phyloP scores from a whole-genome alignment of 345 rosid species.

The Corchorus olitorius region DNA sequence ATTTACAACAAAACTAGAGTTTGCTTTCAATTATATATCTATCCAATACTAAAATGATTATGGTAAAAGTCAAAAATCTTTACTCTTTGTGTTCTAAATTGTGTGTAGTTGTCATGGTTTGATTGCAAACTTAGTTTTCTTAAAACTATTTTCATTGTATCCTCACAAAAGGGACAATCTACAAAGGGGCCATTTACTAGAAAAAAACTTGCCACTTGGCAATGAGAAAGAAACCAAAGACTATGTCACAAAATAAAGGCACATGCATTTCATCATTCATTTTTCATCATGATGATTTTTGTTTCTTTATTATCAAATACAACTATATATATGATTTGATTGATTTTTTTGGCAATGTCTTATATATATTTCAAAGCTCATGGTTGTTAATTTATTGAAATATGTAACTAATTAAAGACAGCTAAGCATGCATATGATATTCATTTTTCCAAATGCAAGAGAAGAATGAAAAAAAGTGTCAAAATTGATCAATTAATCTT shows the following conservation, averaged over 20 bases:
- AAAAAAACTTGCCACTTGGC: not conserved
- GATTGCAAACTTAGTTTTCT: not conserved
- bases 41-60: not conserved
- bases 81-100: not conserved
- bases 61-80: not conserved
- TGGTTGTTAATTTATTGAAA: not conserved
- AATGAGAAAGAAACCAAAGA: not conserved
- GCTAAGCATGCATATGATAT: no score
- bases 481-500: not conserved
- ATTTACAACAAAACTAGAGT: not conserved
- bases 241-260: not conserved
- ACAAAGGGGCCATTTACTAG: not conserved
- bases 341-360: not conserved
- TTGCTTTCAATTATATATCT: not conserved
- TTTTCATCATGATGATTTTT: not conserved
- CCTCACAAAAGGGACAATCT: not conserved
- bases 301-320: not conserved
- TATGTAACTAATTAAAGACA: no score
- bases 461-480: not conserved
- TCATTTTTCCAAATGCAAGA: not conserved
- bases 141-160: slow-evolving; percentile 10
- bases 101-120: not conserved
- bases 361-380: not conserved
- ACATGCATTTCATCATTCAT: not conserved
- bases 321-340: not conserved